These are phyloP conservation scores for Jatropha podagrica DNA, from an alignment of 441 rosid species.

Conservation along the genomic window DNA sequence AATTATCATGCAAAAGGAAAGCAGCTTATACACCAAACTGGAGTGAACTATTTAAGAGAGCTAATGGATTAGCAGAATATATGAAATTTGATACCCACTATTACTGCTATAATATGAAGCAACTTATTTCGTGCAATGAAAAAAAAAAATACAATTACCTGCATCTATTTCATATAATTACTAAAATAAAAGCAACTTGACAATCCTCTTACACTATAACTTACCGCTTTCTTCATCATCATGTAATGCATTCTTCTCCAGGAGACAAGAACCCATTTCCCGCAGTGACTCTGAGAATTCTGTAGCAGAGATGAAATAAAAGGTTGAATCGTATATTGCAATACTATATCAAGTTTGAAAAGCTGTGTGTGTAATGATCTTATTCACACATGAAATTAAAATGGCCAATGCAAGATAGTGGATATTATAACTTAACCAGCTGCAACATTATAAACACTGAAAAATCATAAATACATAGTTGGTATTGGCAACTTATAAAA, in stretches of 20 bases:
- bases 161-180: neutral
- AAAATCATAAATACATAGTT: neutral
- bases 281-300: slow-evolving; percentile 95
- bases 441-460: neutral
- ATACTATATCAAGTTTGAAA: neutral
- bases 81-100: neutral
- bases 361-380: neutral
- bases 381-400: neutral
- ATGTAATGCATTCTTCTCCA: slow-evolving; percentile 65
- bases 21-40: neutral
- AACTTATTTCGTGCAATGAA: neutral
- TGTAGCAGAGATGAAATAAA: slow-evolving; percentile 33
- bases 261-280: slow-evolving; percentile 92
- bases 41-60: neutral
- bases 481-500: neutral
- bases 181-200: neutral
- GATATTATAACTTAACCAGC: neutral
- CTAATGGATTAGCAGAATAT: neutral
- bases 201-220: slow-evolving; percentile 12
- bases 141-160: neutral
- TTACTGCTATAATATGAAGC: neutral
- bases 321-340: slow-evolving; percentile 1
- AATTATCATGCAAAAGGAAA: neutral
- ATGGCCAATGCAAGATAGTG: neutral
- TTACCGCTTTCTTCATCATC: slow-evolving; percentile 75